These are phyloP conservation scores for Macrophomina phaseolina DNA, from an alignment of 2,329 filamentous ascomycete species.

Conservation along the genomic window DNA sequence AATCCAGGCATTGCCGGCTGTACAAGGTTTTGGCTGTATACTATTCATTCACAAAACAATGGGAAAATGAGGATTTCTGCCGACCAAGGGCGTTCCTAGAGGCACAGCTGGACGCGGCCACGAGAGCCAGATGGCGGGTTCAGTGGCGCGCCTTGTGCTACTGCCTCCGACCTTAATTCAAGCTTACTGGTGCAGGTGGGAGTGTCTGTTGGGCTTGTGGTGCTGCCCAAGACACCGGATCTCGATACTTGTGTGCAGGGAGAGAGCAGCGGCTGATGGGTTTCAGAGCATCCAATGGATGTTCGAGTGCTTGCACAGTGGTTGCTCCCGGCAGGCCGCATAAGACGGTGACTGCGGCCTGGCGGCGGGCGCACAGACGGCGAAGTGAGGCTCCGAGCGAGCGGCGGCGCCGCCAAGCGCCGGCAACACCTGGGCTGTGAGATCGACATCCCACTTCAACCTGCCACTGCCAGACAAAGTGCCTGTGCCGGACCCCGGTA, in stretches of 20 bases:
- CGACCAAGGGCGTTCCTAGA: too few relatives aligned
- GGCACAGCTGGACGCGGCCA: too few relatives aligned
- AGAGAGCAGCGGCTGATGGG: too few relatives aligned
- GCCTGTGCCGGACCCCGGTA: constrained; percentile 10
- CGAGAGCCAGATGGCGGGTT: too few relatives aligned
- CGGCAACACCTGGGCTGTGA: constrained; percentile 13
- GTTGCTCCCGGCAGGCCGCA: too few relatives aligned
- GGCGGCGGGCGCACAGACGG: background rate
- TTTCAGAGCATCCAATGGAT: too few relatives aligned
- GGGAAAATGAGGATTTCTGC: background rate
- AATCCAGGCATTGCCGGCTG: background rate
- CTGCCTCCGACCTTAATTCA: too few relatives aligned
- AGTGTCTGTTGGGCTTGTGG: background rate
- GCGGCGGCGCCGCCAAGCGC: constrained; percentile 18
- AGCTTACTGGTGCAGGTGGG: background rate
- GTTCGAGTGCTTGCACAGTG: too few relatives aligned
- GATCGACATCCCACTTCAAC: constrained; percentile 27
- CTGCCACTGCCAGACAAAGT: constrained; percentile 23
- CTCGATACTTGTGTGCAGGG: too few relatives aligned
- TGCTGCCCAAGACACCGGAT: too few relatives aligned
- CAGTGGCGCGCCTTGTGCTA: too few relatives aligned
- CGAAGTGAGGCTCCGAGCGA: constrained; percentile 15
- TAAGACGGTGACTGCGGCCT: too few relatives aligned
- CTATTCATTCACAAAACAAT: background rate
- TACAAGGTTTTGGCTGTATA: constrained; percentile 20